Conservation (phyloP, 441 rosid genomes). For the Flueggea neowawraea region DNA sequence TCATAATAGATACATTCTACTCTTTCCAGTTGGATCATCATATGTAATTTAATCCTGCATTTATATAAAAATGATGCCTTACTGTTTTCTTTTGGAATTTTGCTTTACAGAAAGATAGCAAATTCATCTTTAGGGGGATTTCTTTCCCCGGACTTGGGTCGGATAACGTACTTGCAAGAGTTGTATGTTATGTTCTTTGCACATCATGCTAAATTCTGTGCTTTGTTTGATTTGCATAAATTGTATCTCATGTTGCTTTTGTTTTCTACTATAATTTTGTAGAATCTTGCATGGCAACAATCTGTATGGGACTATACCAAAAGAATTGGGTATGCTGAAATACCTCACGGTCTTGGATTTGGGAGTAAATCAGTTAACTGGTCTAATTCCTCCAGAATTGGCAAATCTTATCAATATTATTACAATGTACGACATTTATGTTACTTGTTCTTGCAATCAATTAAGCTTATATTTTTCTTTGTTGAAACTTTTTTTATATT, state of each 20-base stretch:
- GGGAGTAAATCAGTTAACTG: slow-evolving; percentile 79
- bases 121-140: slow-evolving; percentile 73
- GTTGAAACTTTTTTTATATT: slow-evolving; percentile 13
- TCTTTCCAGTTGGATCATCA: slow-evolving; percentile 3
- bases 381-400: slow-evolving; percentile 84
- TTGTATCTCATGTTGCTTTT: slow-evolving; percentile 11
- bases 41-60: slow-evolving; percentile 6
- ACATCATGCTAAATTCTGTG: not conserved
- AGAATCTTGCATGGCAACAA: slow-evolving; percentile 73
- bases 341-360: slow-evolving; percentile 78
- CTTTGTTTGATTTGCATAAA: not conserved
- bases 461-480: not conserved
- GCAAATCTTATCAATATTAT: slow-evolving; percentile 52
- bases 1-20: not conserved
- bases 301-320: slow-evolving; percentile 77
- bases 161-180: slow-evolving; percentile 62
- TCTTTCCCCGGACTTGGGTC: slow-evolving; percentile 82
- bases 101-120: slow-evolving; percentile 67
- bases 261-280: slow-evolving; percentile 27
- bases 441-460: not conserved
- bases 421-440: slow-evolving; percentile 39
- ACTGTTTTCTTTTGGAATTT: slow-evolving; percentile 7
- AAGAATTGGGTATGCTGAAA: slow-evolving; percentile 82
- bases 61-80: slow-evolving; percentile 5
- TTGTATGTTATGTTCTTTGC: slow-evolving; percentile 42